Evolutionary conservation across 2,329 filamentous ascomycete species (phyloP).

Genomic region (Acrodontium crateriforme): DNA sequence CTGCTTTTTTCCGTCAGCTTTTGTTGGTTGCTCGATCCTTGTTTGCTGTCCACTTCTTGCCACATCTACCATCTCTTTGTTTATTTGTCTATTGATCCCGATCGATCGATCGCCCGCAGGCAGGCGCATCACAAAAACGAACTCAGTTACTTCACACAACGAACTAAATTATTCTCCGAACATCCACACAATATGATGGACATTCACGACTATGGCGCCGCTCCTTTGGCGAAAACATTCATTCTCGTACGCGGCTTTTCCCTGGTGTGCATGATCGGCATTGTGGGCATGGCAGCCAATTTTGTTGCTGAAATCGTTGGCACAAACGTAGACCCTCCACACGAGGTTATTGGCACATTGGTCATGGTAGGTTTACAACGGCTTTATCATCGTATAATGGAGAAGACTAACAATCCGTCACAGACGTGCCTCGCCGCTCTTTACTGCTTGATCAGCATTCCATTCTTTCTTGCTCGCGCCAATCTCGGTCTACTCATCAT

Average conservation of each 20-base stretch:
- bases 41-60: conserved; percentile 1
- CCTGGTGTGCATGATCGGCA: conserved; percentile 54
- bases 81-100: conserved; percentile 1
- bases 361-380: conserved; percentile 53
- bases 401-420: conserved; percentile 6
- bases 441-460: conserved; percentile 56
- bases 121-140: conserved; percentile 7
- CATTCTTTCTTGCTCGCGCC: conserved; percentile 70
- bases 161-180: conserved; percentile 4
- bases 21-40: background rate
- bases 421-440: conserved; percentile 66
- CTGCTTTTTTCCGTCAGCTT: conserved; percentile 1
- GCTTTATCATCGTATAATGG: background rate
- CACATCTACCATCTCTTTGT: conserved; percentile 1
- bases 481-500: conserved; percentile 61
- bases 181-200: conserved; percentile 28
- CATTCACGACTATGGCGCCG: conserved; percentile 51
- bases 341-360: conserved; percentile 64
- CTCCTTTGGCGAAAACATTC: conserved; percentile 60
- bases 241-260: conserved; percentile 59
- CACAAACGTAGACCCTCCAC: conserved; percentile 50
- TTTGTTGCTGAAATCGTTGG: conserved; percentile 66
- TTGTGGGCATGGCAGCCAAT: conserved; percentile 69
- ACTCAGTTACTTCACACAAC: too few relatives aligned
- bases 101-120: conserved; percentile 13